Percentiles rank a stretch among this genome's conserved stretches.
Evolutionary conservation across 805 yeast species (phyloP).

Genomic region (Myxozyma geophila): DNA sequence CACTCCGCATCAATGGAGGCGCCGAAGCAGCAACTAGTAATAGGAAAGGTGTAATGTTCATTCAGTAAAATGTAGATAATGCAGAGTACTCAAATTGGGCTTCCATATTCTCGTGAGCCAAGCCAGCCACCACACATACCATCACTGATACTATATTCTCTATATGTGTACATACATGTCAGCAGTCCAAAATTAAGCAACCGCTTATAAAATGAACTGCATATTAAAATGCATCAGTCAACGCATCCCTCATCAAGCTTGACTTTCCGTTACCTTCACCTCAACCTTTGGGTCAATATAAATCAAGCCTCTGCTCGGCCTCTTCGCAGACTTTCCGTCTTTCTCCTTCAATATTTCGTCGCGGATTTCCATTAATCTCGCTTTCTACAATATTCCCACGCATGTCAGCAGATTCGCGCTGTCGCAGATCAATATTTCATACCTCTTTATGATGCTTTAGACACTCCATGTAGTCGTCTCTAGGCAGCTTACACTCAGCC

Average conservation of each 20-base stretch:
- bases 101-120: too few species aligned
- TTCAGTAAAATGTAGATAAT: too few species aligned
- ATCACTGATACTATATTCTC: too few species aligned
- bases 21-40: too few species aligned
- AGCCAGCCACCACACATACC: too few species aligned
- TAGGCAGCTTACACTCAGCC: constrained; percentile 48
- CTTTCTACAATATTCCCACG: constrained; percentile 19
- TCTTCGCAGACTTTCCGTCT: constrained; percentile 11
- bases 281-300: constrained; percentile 6
- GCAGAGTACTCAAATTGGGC: too few species aligned
- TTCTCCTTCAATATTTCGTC: constrained; percentile 14
- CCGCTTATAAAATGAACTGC: not conserved
- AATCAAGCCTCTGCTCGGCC: constrained; percentile 18
- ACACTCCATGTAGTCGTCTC: constrained; percentile 57
- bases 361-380: constrained; percentile 22
- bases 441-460: constrained; percentile 55
- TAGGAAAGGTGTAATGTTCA: too few species aligned
- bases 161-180: too few species aligned
- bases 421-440: not conserved
- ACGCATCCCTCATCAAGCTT: too few species aligned
- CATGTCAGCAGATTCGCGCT: not conserved
- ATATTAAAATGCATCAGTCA: not conserved
- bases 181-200: not conserved
- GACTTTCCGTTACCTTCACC: not conserved
- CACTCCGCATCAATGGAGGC: too few species aligned